Evolutionary conservation across 805 yeast species (phyloP).

Genomic region (Pichia insulana): DNA sequence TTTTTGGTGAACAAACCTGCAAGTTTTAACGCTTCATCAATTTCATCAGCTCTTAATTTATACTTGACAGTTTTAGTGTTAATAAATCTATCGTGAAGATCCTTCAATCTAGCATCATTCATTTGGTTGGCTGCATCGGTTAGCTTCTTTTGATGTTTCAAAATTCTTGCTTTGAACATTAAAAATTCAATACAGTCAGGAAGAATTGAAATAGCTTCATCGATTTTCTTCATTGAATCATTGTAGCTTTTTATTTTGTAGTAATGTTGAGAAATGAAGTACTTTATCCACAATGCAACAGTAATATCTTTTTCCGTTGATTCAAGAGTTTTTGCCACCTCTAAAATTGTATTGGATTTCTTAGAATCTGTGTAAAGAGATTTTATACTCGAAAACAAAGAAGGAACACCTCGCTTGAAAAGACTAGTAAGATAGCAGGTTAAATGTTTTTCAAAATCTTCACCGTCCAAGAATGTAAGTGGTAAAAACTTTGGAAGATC

Average conservation of each 20-base stretch:
- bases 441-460: constrained; percentile 34
- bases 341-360: constrained; percentile 36
- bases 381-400: constrained; percentile 79
- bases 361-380: constrained; percentile 53
- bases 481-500: constrained; percentile 79
- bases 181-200: constrained; percentile 82
- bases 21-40: constrained; percentile 64
- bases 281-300: constrained; percentile 57
- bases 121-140: constrained; percentile 55
- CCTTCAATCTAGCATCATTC: constrained; percentile 64
- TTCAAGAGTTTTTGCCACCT: constrained; percentile 43
- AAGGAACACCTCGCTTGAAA: constrained; percentile 78
- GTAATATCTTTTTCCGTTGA: constrained; percentile 33
- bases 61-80: constrained; percentile 85
- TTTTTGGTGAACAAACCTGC: constrained; percentile 80
- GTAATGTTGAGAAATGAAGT: constrained; percentile 73
- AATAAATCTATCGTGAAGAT: constrained; percentile 84
- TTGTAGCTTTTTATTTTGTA: constrained; percentile 45
- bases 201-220: constrained; percentile 57
- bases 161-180: constrained; percentile 70
- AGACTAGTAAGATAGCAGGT: constrained; percentile 49
- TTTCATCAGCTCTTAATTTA: constrained; percentile 61
- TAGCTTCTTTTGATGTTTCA: constrained; percentile 60
- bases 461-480: constrained; percentile 54
- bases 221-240: constrained; percentile 48